These are phyloP conservation scores for Pseudonectria foliicola DNA, from an alignment of 2,329 filamentous ascomycete genomes.

Conservation along the genomic window DNA sequence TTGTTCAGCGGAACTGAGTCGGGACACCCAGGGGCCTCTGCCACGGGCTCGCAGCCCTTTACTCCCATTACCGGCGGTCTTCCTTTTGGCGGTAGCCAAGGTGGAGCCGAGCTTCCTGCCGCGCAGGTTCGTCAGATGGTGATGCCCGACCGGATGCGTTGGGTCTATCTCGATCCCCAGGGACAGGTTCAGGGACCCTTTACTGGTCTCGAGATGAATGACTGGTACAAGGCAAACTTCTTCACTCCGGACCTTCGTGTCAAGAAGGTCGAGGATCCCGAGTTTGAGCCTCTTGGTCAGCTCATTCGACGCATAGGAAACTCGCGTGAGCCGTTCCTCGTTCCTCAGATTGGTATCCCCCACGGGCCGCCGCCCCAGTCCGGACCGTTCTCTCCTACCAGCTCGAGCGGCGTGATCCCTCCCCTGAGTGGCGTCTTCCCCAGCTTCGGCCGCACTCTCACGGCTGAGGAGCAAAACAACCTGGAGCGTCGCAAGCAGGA, in stretches of 20 bases:
- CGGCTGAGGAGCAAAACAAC: conserved; percentile 96
- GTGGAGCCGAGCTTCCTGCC: conserved; percentile 44
- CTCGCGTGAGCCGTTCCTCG: conserved; percentile 92
- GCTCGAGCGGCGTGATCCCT: conserved; percentile 62
- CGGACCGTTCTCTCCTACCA: conserved; percentile 41
- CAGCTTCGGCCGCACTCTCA: conserved; percentile 91
- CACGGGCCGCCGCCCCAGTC: conserved; percentile 65
- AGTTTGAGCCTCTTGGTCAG: conserved; percentile 92
- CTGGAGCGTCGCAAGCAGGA: conserved; percentile 94
- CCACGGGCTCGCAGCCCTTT: conserved; percentile 27
- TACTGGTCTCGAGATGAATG: conserved; percentile 97
- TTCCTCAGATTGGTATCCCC: conserved; percentile 91
- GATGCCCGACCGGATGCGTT: conserved; percentile 97
- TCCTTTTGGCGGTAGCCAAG: conserved; percentile 29
- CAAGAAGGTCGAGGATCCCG: conserved; percentile 86
- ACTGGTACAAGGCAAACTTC: conserved; percentile 99
- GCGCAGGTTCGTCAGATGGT: conserved; percentile 85
- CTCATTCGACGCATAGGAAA: conserved; percentile 94
- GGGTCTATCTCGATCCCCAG: conserved; percentile 95
- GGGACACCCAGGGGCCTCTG: conserved; percentile 26
- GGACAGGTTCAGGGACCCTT: conserved; percentile 90
- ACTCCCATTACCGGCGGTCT: conserved; percentile 29
- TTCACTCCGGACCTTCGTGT: conserved; percentile 92
- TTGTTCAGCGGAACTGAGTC: conserved; percentile 33
- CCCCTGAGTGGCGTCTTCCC: conserved; percentile 92